Evolutionary conservation across 2,329 filamentous ascomycete species (phyloP).

Genomic region (Colletotrichum cuscutae): DNA sequence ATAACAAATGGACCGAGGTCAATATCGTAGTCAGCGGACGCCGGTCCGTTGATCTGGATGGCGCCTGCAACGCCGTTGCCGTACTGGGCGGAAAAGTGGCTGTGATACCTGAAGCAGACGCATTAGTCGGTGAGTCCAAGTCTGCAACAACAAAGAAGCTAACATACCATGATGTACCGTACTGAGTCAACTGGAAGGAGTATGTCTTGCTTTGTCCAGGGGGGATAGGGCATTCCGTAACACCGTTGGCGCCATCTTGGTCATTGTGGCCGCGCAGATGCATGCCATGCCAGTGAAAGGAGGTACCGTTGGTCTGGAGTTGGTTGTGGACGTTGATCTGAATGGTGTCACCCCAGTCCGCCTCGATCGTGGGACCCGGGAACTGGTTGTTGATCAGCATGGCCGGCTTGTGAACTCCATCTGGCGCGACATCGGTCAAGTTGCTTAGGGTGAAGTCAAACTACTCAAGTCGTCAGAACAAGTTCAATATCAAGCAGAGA

Average conservation of each 20-base stretch:
- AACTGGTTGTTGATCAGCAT: constrained; percentile 59
- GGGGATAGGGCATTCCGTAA: constrained; percentile 55
- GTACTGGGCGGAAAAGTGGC: constrained; percentile 61
- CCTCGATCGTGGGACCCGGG: constrained; percentile 63
- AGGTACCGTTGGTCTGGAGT: constrained; percentile 60
- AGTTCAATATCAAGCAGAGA: too few species aligned
- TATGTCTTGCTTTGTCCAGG: constrained; percentile 47
- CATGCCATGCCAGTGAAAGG: constrained; percentile 61
- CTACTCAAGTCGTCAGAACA: constrained; percentile 25
- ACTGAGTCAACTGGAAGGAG: constrained; percentile 48
- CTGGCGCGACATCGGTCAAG: constrained; percentile 35
- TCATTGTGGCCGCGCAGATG: constrained; percentile 54
- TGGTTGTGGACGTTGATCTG: constrained; percentile 71
- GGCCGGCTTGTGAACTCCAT: constrained; percentile 39
- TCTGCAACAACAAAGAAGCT: neutral
- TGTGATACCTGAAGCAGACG: constrained; percentile 55
- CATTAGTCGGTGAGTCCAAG: neutral
- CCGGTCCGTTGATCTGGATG: constrained; percentile 62
- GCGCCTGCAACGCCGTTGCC: constrained; percentile 62
- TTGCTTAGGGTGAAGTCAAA: constrained; percentile 43
- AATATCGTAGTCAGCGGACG: constrained; percentile 60
- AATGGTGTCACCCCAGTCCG: constrained; percentile 55
- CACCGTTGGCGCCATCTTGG: constrained; percentile 56
- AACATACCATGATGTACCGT: constrained; percentile 47
- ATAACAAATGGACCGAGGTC: constrained; percentile 67